phyloP scores from a whole-genome alignment of 2,329 filamentous ascomycete species.

The Fusarium incarnatum region DNA sequence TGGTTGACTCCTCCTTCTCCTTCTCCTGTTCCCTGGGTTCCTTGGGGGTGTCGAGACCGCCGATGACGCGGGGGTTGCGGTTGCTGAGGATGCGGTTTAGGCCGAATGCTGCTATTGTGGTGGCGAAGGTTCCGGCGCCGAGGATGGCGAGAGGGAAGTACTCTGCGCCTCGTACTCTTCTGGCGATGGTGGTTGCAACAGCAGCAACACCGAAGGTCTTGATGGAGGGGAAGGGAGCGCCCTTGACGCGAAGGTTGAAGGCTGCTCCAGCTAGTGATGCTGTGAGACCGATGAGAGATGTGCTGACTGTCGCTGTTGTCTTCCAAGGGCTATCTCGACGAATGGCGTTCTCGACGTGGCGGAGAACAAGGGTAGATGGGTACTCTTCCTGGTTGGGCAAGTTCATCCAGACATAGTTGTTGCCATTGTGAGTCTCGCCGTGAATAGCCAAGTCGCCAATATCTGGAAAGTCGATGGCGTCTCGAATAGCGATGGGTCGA shows the following conservation, averaged over 20 bases:
- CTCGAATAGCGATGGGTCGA: slow-evolving; percentile 27
- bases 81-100: slow-evolving; percentile 28
- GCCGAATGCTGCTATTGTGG: slow-evolving; percentile 25
- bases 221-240: slow-evolving; percentile 26
- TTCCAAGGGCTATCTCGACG: slow-evolving; percentile 34
- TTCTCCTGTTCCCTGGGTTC: slow-evolving; percentile 15
- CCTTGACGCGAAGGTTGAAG: slow-evolving; percentile 25
- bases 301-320: slow-evolving; percentile 31
- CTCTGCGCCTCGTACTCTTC: slow-evolving; percentile 21
- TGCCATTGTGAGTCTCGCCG: slow-evolving; percentile 27
- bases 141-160: slow-evolving; percentile 30
- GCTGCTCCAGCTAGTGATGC: slow-evolving; percentile 29
- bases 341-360: slow-evolving; percentile 26
- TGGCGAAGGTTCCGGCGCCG: slow-evolving; percentile 21
- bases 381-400: slow-evolving; percentile 24
- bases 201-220: slow-evolving; percentile 10
- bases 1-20: slow-evolving; percentile 28
- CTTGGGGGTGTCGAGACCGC: slow-evolving; percentile 26
- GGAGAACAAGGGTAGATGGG: slow-evolving; percentile 18
- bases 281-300: slow-evolving; percentile 26
- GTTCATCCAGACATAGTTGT: slow-evolving; percentile 36
- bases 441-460: slow-evolving; percentile 26
- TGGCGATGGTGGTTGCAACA: slow-evolving; percentile 15
- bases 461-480: slow-evolving; percentile 34
- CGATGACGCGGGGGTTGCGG: slow-evolving; percentile 23